Base-by-base conservation (phyloP, 805 yeast genomes). In the Priceomyces haplophilus region DNA sequence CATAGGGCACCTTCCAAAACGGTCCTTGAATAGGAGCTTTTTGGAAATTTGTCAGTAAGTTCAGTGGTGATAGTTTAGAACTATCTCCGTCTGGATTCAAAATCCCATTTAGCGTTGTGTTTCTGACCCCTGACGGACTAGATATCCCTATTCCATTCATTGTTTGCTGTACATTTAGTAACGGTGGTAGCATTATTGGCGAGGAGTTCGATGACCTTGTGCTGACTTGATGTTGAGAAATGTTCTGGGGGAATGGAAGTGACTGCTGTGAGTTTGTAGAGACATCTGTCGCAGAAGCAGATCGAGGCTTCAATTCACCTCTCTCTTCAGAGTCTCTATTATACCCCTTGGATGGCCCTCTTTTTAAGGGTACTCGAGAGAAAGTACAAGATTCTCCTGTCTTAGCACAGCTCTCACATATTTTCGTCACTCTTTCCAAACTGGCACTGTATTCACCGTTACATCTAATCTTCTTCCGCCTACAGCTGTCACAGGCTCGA, bases 311-410 rank as follows among this genome's bases (percentile, higher is more conserved):
- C 6, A 8, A 21, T n/a, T 64, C 72, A 25, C 61, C 47, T 48
- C 63, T 61, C 24, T 68, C 72, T 42, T 65, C 72, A 35, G 61
- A 52, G 42, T 69, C 76, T 38, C 73, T 62, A n/a, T 72, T 67
- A 49, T 78, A 82, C 1, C 91, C 91, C 54, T 84, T 85, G 0
- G 84, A 73, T 0, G 95, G 95, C 0, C 95, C 95, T 51, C 95
- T 65, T 52, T 85, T 85, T 57, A 85, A 58, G 0, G 90, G 95
- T 1, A 82, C 73, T 38, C 91, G 67, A 17, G 82, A 81, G 56
- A 84, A 85, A 1, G 83, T 70, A 58, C 95, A 85, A 2, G 54
- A 56, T 37, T 83, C 88, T 37, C 72, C 73, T 52, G 72, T 79
- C 55, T 79, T 80, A 12, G 64, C 56, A 59, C 95, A 85, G 49